phyloP scores from a whole-genome alignment of 371 early-diverging fungal genomes.

The Mortierella sp. region DNA sequence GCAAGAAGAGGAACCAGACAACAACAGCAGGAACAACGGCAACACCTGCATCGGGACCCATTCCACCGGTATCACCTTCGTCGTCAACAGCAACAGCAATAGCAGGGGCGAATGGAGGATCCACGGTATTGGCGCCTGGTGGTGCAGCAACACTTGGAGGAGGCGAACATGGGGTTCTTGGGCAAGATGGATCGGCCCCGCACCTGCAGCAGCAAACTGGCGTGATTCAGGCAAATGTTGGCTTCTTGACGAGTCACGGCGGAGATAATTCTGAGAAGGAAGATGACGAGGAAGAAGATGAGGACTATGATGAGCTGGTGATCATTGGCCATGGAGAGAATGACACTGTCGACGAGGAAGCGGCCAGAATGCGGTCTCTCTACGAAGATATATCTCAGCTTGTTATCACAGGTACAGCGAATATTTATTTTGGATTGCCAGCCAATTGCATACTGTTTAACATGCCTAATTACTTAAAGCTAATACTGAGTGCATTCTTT shows the following conservation, averaged over 20 bases:
- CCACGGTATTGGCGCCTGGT: background rate
- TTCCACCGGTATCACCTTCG: background rate
- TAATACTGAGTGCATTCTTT: background rate
- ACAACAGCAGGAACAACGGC: background rate
- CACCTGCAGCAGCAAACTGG: background rate
- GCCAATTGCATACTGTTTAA: no score
- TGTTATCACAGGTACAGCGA: constrained; percentile 43
- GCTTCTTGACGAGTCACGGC: background rate
- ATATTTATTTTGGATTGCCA: background rate
- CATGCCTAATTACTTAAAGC: background rate
- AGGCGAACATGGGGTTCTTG: background rate
- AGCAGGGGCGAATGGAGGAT: background rate
- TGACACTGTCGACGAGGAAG: constrained; percentile 47
- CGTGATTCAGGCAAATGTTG: background rate
- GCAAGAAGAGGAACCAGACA: constrained; percentile 20
- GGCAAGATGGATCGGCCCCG: background rate
- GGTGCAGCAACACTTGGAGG: background rate
- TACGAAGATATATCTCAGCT: constrained; percentile 41
- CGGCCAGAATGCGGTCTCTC: constrained; percentile 24
- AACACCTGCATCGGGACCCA: background rate
- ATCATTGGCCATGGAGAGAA: constrained; percentile 50
- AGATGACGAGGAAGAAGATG: constrained; percentile 43
- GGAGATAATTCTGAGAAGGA: constrained; percentile 24
- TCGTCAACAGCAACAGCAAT: background rate
- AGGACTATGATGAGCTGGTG: constrained; percentile 48